A percentile compares a stretch with the other conserved stretches of the same genome.
phyloP scores from a whole-genome alignment of 1,139 yeast species.

The Yamadazyma membranifaciens region DNA sequence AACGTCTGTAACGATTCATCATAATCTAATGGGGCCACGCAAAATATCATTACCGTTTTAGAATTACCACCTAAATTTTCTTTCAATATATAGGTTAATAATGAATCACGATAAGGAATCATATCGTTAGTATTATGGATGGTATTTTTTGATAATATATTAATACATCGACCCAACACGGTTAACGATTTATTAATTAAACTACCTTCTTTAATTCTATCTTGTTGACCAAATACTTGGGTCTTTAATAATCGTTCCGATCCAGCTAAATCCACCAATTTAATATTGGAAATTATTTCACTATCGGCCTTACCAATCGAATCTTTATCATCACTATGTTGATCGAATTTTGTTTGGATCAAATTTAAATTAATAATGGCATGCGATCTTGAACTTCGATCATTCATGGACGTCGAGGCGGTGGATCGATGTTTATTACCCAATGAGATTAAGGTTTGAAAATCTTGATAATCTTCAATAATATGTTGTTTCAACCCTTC shows the following conservation, averaged over 20 bases:
- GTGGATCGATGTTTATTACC: slow-evolving; percentile 60
- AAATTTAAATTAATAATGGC: slow-evolving; percentile 68
- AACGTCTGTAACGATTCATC: slow-evolving; percentile 75
- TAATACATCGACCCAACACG: slow-evolving; percentile 73
- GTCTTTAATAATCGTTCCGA: slow-evolving; percentile 68
- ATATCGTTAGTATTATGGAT: slow-evolving; percentile 18
- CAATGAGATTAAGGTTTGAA: slow-evolving; percentile 34
- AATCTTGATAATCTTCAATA: slow-evolving; percentile 45
- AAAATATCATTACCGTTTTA: slow-evolving; percentile 73
- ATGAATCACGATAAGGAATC: slow-evolving; percentile 72
- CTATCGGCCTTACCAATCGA: slow-evolving; percentile 52
- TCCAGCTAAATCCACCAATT: slow-evolving; percentile 80
- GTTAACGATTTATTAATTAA: slow-evolving; percentile 74
- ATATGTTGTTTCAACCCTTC: slow-evolving; percentile 54
- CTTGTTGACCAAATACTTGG: slow-evolving; percentile 57
- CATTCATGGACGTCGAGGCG: slow-evolving; percentile 70
- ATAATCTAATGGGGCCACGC: slow-evolving; percentile 71
- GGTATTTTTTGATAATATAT: slow-evolving; percentile 43
- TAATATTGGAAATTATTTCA: slow-evolving; percentile 54
- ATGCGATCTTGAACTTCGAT: slow-evolving; percentile 72
- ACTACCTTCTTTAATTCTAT: slow-evolving; percentile 69
- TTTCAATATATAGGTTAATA: slow-evolving; percentile 67
- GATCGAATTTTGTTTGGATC: slow-evolving; percentile 49
- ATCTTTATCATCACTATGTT: slow-evolving; percentile 13
- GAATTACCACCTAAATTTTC: slow-evolving; percentile 76